phyloP scores from a whole-genome alignment of 2,329 filamentous ascomycete species.

The Penicillium olsonii region DNA sequence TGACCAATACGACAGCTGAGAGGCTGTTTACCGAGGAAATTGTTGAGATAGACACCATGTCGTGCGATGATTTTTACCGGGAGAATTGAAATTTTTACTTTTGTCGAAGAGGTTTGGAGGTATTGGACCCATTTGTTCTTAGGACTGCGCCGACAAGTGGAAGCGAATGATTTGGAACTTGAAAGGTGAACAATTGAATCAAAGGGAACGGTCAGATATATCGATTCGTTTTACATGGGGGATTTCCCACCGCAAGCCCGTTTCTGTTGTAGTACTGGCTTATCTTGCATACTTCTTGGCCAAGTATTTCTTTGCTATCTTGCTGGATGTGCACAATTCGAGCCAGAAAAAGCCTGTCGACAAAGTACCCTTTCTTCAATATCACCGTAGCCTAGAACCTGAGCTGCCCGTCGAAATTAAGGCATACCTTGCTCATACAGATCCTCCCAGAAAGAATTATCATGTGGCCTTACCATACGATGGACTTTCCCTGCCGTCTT shows the following conservation, averaged over 20 bases:
- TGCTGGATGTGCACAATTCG: not conserved
- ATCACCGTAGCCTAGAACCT: not conserved
- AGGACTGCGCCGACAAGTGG: no score
- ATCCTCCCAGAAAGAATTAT: conserved; percentile 22
- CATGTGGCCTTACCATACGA: conserved; percentile 17
- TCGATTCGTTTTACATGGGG: not conserved
- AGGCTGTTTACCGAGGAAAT: no score
- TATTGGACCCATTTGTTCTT: no score
- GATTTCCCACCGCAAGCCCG: not conserved
- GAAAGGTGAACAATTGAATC: no score
- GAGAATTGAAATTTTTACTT: no score
- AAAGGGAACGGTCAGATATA: no score
- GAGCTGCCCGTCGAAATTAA: not conserved
- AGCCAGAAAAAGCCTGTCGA: not conserved
- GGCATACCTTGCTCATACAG: conserved; percentile 39
- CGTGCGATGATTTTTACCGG: no score
- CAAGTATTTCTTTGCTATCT: not conserved
- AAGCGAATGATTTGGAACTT: no score
- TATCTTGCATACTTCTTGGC: not conserved
- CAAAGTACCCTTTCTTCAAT: not conserved
- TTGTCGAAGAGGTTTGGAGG: no score
- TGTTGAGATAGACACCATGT: no score
- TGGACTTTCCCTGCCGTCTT: conserved; percentile 28
- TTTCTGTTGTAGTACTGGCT: not conserved
- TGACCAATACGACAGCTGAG: no score